Evolutionary conservation across 2,329 filamentous ascomycete genomes (phyloP).

Genomic region (Xylariaceae sp.): DNA sequence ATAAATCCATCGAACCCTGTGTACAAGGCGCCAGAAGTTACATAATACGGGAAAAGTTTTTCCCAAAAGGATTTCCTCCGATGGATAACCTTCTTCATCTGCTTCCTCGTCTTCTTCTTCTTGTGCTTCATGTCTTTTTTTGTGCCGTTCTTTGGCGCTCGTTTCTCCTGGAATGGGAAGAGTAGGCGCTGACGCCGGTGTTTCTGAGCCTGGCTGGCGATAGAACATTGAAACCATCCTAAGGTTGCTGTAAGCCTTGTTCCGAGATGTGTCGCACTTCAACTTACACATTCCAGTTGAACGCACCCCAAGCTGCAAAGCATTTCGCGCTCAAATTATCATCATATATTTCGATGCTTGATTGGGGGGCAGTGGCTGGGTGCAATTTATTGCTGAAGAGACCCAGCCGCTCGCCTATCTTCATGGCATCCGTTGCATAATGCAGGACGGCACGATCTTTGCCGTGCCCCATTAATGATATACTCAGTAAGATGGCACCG

Average conservation of each 20-base stretch:
- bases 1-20: slow-evolving; percentile 39
- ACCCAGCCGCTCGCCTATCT: slow-evolving; percentile 42
- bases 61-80: slow-evolving; percentile 18
- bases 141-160: neutral
- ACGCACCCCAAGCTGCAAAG: slow-evolving; percentile 45
- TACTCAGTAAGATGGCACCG: slow-evolving; percentile 43
- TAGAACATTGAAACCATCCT: slow-evolving; percentile 44
- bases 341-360: neutral
- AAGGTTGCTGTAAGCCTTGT: neutral
- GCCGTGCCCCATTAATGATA: slow-evolving; percentile 45
- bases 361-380: neutral
- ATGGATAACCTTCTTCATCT: neutral
- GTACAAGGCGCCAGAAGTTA: slow-evolving; percentile 48
- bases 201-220: slow-evolving; percentile 42
- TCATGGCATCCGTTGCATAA: slow-evolving; percentile 40
- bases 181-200: slow-evolving; percentile 32
- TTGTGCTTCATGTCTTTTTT: neutral
- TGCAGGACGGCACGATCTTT: slow-evolving; percentile 44
- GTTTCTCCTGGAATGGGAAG: slow-evolving; percentile 33
- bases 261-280: neutral
- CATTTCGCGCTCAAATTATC: slow-evolving; percentile 10
- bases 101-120: neutral
- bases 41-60: slow-evolving; percentile 43
- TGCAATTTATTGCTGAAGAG: slow-evolving; percentile 37
- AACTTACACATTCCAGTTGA: slow-evolving; percentile 49